These are phyloP conservation scores for Oldenlandia corymbosa DNA, from an alignment of 257 asterid genomes.

Conservation along the genomic window DNA sequence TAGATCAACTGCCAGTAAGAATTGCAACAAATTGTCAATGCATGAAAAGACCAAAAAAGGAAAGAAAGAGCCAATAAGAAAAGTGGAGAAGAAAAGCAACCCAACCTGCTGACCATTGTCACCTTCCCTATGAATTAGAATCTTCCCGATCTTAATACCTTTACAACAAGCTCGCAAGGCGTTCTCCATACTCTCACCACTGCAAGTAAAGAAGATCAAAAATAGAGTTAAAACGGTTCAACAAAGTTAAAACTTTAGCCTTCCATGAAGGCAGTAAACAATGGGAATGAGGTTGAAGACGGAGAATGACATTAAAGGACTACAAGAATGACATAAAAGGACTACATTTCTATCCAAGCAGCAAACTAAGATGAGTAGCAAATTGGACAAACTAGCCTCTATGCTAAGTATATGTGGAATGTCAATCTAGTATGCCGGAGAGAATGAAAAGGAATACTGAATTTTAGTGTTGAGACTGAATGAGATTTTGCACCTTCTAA, in stretches of 20 bases:
- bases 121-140: conserved; percentile 93
- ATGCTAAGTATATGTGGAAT: not conserved
- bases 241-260: conserved; percentile 4
- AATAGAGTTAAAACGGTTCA: conserved; percentile 5
- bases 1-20: conserved; percentile 71
- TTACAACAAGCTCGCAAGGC: conserved; percentile 98
- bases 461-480: not conserved
- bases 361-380: not conserved
- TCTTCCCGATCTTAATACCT: conserved; percentile 97
- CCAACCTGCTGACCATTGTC: conserved; percentile 91
- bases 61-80: conserved; percentile 10
- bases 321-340: not conserved
- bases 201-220: conserved; percentile 25
- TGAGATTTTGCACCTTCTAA: conserved; percentile 62
- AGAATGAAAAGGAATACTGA: not conserved
- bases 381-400: not conserved
- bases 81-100: not conserved
- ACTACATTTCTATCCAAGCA: not conserved
- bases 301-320: not conserved
- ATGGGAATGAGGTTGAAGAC: not conserved
- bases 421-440: not conserved
- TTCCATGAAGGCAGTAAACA: conserved; percentile 8
- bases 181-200: conserved; percentile 93
- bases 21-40: not conserved
- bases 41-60: not conserved